Conservation (phyloP, 2,329 filamentous ascomycete species). For the Chaetomiaceae sp. region DNA sequence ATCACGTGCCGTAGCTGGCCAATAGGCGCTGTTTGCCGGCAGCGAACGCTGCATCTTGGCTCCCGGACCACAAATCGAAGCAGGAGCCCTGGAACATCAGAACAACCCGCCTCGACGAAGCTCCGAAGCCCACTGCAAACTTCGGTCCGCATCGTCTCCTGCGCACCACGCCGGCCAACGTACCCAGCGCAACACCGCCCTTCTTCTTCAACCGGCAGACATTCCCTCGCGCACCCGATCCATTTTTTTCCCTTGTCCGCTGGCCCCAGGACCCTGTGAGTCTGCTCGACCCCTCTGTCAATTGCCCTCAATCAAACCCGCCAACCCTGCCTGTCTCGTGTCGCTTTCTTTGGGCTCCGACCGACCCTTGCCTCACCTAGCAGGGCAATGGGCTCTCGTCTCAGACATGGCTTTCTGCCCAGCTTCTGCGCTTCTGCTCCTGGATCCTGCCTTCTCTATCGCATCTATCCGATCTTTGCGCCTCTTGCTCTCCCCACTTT, state of each 20-base stretch:
- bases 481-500: not conserved
- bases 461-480: not conserved
- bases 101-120: constrained; percentile 20
- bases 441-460: not conserved
- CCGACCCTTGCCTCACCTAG: not conserved
- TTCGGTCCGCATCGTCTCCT: constrained; percentile 19
- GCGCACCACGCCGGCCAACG: constrained; percentile 1
- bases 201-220: not conserved
- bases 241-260: not conserved
- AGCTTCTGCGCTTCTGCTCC: not conserved
- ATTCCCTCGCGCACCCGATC: not conserved
- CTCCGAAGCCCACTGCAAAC: constrained; percentile 17
- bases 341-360: constrained; percentile 1
- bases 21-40: constrained; percentile 10
- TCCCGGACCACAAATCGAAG: constrained; percentile 24
- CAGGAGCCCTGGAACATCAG: constrained; percentile 20
- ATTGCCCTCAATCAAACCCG: constrained; percentile 21
- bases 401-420: not conserved
- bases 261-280: constrained; percentile 16
- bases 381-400: constrained; percentile 7
- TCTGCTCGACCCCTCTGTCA: constrained; percentile 20
- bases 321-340: constrained; percentile 12
- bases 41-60: not conserved
- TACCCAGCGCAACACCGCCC: constrained; percentile 1
- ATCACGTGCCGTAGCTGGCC: constrained; percentile 16